Evolutionary conservation across 1,284 basidiomycete genomes (phyloP).

Genomic region (Cutaneotrichosporon sp.): DNA sequence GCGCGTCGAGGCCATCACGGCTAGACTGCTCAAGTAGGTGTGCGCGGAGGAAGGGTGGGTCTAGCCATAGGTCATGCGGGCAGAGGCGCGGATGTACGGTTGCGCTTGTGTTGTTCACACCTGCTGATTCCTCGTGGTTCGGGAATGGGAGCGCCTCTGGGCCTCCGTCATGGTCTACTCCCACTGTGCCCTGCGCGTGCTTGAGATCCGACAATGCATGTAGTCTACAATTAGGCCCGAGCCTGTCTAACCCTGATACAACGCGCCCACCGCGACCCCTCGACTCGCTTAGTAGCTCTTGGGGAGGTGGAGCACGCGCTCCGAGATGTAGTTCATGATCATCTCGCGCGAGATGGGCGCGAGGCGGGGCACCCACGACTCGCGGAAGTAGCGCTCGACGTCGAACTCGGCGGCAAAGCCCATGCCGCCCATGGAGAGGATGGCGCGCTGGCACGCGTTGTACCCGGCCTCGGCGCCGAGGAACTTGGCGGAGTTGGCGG

Average conservation of each 20-base stretch:
- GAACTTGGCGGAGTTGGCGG: conserved; percentile 23
- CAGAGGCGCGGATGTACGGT: neutral
- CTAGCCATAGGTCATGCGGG: neutral
- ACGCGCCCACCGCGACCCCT: neutral
- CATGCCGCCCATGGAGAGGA: conserved; percentile 25
- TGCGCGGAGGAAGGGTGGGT: neutral
- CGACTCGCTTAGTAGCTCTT: conserved; percentile 23
- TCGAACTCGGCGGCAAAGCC: conserved; percentile 25
- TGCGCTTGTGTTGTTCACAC: too few relatives aligned
- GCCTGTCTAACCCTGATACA: neutral
- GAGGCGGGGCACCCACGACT: conserved; percentile 24
- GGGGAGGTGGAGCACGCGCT: conserved; percentile 25
- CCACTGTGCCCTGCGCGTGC: too few relatives aligned
- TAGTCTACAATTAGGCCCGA: conserved; percentile 5
- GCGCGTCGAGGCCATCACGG: conserved; percentile 68
- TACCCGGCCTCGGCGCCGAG: conserved; percentile 25
- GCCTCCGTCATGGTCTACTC: too few relatives aligned
- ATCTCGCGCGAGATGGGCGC: conserved; percentile 25
- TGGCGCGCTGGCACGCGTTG: conserved; percentile 23
- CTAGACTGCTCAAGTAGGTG: conserved; percentile 1
- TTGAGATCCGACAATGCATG: conserved; percentile 5
- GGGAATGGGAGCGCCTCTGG: too few relatives aligned
- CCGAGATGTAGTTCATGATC: conserved; percentile 24
- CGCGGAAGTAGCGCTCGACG: conserved; percentile 25
- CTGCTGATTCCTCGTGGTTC: too few relatives aligned